Evolutionary conservation across 1,284 basidiomycete genomes (phyloP), one percentile per base, ranked within the genome.

Genomic region (Blastosporella zonata): DNA sequence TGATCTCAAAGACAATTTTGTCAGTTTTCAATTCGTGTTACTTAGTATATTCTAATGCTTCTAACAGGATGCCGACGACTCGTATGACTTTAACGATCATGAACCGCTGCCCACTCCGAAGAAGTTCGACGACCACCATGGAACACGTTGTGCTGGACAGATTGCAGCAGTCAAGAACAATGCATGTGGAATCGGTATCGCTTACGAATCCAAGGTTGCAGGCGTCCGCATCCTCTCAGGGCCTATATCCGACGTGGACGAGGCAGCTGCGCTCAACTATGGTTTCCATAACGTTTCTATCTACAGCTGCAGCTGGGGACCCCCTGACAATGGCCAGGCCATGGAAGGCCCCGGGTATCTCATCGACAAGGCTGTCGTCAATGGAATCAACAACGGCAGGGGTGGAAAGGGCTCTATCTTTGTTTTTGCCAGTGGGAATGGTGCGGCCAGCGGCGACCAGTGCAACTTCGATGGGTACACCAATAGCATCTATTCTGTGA

Each of bases 401-500:
- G 79, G 72, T 35, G 94, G 95, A 18, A 93, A 91, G 62, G 97
- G 97, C 2, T 93, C 88, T 35, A 76, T 99, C 55, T 99, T 91
- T 61, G 97, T 99, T 29, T 99, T 99, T 67, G 97, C 97, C 1
- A 95, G 93, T 50, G 97, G 97, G 1, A 99, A 99, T 64, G 97
- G 97, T 18, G 97, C 93, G 20, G 81, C 82, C 2, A 78, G 79
- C 44, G 92, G 90, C 25, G 97, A 99, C 65, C 97, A 99, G 70
- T 99, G 97, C 75, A 99, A 99, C 68, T 99, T 99, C 65, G 97
- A 99, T 60, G 97, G 97, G 5, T 99, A 99, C 68, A 99, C 97
- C 27, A 99, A 99, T 66, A 93, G 89, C 57, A 97, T 98, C 56
- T 98, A 94, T 70, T 93, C 90, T 4, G 85, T 99, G 47, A 99